Evolutionary conservation across 2,329 filamentous ascomycete species (phyloP), one percentile per base, ranked within the genome.

Genomic region (Cordyceps fumosorosea): DNA sequence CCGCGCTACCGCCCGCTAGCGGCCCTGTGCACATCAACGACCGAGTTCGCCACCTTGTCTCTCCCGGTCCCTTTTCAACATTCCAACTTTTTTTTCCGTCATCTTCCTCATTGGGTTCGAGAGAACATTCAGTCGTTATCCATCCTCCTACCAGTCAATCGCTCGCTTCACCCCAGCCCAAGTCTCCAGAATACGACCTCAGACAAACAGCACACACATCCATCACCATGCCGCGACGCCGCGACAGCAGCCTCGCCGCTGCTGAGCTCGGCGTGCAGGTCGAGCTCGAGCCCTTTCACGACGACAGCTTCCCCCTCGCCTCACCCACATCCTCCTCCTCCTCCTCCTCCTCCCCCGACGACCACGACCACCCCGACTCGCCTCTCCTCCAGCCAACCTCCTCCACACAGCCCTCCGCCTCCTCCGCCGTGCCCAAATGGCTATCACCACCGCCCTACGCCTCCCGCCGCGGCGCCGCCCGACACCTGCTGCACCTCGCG

Each of bases 251-350:
- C 58, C 18, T 22, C 22, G n/a, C 48, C 24, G 18, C 14, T 20
- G 45, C 32, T 37, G 12, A 26, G 11, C 16, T 20, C 37, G 50
- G 34, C 20, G 22, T 60, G 20, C 42, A 55, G 14, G 16, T 63
- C 34, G 62, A 63, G 40, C 62, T 63, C 16, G 62, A 60, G 48
- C 61, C 61, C n/a, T 63, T 57, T 37, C 61, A 59, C 55, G 61
- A 62, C 55, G 55, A 58, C 45, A 24, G 18, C 16, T n/a, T 18
- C 56, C 18, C 56, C 14, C 52, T 40, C 37, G 32, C 29, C 29
- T 29, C 29, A 7, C 29, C 29, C 8, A 7, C 29, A 29, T 29
- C 29, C 29, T 29, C 26, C 3, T 29, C 29, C 29, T 29, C 29
- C 29, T 29, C 29, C 3, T 29, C 29, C 29, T 60, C 51, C 18